Percentiles rank a stretch among this genome's conserved stretches.
Conservation (phyloP, 2,329 filamentous ascomycete genomes). For the Aspergillus bombycis region DNA sequence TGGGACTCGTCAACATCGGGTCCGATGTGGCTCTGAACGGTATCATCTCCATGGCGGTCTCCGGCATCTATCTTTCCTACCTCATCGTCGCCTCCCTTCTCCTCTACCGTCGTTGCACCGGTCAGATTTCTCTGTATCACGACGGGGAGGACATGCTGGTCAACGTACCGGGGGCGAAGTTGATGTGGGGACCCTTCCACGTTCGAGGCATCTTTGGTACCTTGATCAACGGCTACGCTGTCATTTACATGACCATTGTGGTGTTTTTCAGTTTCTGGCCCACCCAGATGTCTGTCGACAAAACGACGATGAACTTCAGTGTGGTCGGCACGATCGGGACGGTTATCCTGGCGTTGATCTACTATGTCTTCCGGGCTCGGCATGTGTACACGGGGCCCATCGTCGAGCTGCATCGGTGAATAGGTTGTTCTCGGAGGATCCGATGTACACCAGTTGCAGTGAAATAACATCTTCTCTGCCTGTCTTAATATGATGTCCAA, state of each 20-base stretch:
- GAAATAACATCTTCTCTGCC: not conserved
- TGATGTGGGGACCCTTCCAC: conserved; percentile 36
- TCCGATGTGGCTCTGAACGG: conserved; percentile 37
- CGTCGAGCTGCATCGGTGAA: conserved; percentile 20
- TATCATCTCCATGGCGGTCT: conserved; percentile 38
- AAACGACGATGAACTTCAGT: conserved; percentile 53
- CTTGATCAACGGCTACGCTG: conserved; percentile 47
- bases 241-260: conserved; percentile 51
- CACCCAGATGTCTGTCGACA: conserved; percentile 35
- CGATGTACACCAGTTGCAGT: no score
- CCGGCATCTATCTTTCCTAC: conserved; percentile 35
- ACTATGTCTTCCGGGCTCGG: conserved; percentile 43
- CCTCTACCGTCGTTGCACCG: conserved; percentile 30
- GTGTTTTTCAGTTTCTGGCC: conserved; percentile 58
- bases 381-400: conserved; percentile 39
- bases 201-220: conserved; percentile 40
- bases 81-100: conserved; percentile 31
- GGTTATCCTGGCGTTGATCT: conserved; percentile 44
- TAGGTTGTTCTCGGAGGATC: not conserved
- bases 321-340: conserved; percentile 47
- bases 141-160: conserved; percentile 23
- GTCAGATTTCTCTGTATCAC: conserved; percentile 21
- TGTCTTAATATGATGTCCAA: not conserved
- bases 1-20: conserved; percentile 39
- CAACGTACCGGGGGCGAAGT: conserved; percentile 30